Evolutionary conservation across 176 grass and related monocot genomes (phyloP), one percentile per base, ranked within the genome.

Genomic region (Zoysia pacifica): DNA sequence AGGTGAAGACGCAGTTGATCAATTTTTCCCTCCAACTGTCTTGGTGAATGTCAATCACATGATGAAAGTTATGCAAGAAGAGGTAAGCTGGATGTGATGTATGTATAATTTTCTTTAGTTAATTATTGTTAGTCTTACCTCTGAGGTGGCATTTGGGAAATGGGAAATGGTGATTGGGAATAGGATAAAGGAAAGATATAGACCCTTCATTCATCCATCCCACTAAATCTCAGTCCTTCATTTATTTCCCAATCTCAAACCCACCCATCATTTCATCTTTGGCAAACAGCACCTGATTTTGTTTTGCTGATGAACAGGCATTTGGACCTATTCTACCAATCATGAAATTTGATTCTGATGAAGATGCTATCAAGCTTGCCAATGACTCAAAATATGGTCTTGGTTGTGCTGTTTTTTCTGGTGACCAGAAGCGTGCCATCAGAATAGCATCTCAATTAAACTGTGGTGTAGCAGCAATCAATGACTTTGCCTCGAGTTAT

Each of bases 41-140:
- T 76, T 98, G 52, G 86, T 94, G 68, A 98, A 98, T 75, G 96
- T 98, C 86, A 43, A 98, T 68, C 96, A 98, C 72, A 89, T 88
- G n/a, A 98, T 98, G 96, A 94, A 91, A 79, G 82, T 98, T 65
- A 98, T 98, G 96, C 96, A 93, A 75, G 96, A 94, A 79, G 96
- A 98, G 92, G 96, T 98, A 94, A 2, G 62, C 38, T 81, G 50
- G 79, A 78, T 16, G 9, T 1, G 6, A 67, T 40, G 41, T 6
- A 60, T 70, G 12, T 6, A 60, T 70, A 9, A 20, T 56, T 55
- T 60, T 10, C 7, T 69, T 42, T 45, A 47, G 9, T 51, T 1
- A 75, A 47, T 15, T 44, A 10, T 4, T 36, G 39, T 46, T 75
- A 67, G 35, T 67, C 51, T 65, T 85, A 67, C 4, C 5, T 11